Base-by-base conservation (phyloP, 2,329 filamentous ascomycete genomes). In the Fusarium bulbicola region DNA sequence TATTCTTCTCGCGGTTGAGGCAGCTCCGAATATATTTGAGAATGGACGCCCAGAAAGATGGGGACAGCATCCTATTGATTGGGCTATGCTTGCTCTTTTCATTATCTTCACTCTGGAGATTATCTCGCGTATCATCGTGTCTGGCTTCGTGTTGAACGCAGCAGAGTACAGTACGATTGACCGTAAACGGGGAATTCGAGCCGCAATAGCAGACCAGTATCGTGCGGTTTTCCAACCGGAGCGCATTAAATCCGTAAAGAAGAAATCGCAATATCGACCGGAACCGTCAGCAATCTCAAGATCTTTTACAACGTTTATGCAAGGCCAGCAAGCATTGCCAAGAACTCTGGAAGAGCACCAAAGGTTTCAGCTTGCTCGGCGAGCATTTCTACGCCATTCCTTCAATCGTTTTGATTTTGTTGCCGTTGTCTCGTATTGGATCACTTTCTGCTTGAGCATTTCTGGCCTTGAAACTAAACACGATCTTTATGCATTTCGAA, bases 361-460 rank as follows among this genome's bases (percentile, higher is more conserved):
- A 80, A 91, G 95, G 68, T 88, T 92, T 74, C 92, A 97, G 73
- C 88, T 99, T 61, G 95, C 97, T 21, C 92, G 96, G 59, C 90
- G 96, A 70, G 97, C 96, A 3, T 98, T 98, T 81, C 84, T 99
- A 62, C 91, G 96, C 21, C 96, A 99, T 81, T 95, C 94, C 2
- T 99, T 99, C 84, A 98, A 98, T 80, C 90, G 96, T 59, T 88
- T 98, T 16, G 96, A 99, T 80, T 98, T 98, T 81, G 86, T 99
- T 59, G 97, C 96, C 4, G 93, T 99, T 13, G 87, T 96, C n/a
- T 92, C 95, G 1, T 99, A 95, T 82, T 99, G 96, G 96, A 92
- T 97, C 64, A 92, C 94, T 4, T 96, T 98, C 77, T 81, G 90
- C 16, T 86, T 99, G 57, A 89, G 90, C 37, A 82, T 95, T 24